Percentiles rank a stretch among this genome's conserved stretches.
Conservation (phyloP, 306 rosid genomes). For the Vigna hirtella region DNA sequence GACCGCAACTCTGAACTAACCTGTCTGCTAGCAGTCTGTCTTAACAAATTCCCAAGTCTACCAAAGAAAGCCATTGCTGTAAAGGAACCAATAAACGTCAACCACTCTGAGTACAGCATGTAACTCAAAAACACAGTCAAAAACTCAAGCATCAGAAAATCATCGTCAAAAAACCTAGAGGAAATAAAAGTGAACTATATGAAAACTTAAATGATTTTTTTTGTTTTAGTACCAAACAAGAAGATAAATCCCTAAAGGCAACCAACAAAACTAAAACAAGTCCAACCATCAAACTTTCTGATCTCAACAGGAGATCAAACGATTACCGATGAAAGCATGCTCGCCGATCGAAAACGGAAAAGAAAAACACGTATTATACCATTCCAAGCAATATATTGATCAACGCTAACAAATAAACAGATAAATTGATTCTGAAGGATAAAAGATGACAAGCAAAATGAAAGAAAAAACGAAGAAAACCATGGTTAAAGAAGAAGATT, state of each 20-base stretch:
- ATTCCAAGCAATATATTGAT: not conserved
- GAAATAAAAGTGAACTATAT: not conserved
- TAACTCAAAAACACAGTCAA: not conserved
- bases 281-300: not conserved
- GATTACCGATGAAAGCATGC: not conserved
- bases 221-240: not conserved
- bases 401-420: not conserved
- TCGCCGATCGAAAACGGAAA: not conserved
- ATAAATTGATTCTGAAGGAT: not conserved
- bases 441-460: not conserved
- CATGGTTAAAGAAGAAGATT: not conserved
- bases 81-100: constrained; percentile 9
- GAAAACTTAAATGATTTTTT: constrained; percentile 1
- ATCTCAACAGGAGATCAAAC: not conserved
- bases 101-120: not conserved
- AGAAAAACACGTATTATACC: not conserved
- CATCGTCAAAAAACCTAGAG: not conserved
- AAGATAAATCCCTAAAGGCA: not conserved
- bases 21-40: constrained; percentile 60
- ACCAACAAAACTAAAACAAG: constrained; percentile 2
- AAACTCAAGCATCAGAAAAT: not conserved
- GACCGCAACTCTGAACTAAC: constrained; percentile 55
- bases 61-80: constrained; percentile 80
- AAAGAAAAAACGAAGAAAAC: constrained; percentile 2
- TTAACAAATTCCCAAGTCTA: constrained; percentile 73